Percentiles rank a stretch among this genome's conserved stretches.
Evolutionary conservation across 1,284 basidiomycete genomes (phyloP).

Genomic region (Heterobasidion annosum): DNA sequence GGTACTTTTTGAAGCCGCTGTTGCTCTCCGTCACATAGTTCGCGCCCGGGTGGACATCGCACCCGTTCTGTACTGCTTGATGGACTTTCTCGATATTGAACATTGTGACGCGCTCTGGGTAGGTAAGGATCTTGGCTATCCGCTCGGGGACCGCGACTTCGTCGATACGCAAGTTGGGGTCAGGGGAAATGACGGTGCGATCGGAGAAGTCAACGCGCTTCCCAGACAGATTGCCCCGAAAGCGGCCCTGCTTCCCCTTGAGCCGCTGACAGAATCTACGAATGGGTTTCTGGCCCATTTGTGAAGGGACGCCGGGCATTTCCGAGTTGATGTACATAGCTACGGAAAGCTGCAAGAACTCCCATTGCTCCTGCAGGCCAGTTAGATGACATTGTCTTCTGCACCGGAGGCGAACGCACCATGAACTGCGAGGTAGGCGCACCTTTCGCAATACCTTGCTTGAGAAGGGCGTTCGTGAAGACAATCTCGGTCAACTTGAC

Average conservation of each 20-base stretch:
- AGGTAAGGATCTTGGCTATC: constrained; percentile 93
- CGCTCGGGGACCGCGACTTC: constrained; percentile 98
- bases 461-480: constrained; percentile 89
- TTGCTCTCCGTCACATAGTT: constrained; percentile 84
- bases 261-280: constrained; percentile 96
- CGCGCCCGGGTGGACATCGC: constrained; percentile 91
- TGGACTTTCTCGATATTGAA: constrained; percentile 85
- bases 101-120: constrained; percentile 90
- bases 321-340: constrained; percentile 99
- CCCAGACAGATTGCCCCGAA: constrained; percentile 96
- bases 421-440: constrained; percentile 84
- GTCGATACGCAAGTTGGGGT: constrained; percentile 96
- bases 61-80: constrained; percentile 81
- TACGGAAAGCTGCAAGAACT: constrained; percentile 89
- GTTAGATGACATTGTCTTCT: constrained; percentile 8
- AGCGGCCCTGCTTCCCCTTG: constrained; percentile 98
- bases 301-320: constrained; percentile 83
- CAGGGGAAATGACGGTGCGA: constrained; percentile 97
- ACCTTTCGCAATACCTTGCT: constrained; percentile 83
- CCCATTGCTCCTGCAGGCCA: constrained; percentile 84
- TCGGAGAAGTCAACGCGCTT: constrained; percentile 99
- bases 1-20: constrained; percentile 76
- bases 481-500: constrained; percentile 98
- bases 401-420: constrained; percentile 35
- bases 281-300: constrained; percentile 84